These are phyloP conservation scores for Backusella mclennaniae DNA, from an alignment of 192 early-diverging fungal species.

Conservation along the genomic window DNA sequence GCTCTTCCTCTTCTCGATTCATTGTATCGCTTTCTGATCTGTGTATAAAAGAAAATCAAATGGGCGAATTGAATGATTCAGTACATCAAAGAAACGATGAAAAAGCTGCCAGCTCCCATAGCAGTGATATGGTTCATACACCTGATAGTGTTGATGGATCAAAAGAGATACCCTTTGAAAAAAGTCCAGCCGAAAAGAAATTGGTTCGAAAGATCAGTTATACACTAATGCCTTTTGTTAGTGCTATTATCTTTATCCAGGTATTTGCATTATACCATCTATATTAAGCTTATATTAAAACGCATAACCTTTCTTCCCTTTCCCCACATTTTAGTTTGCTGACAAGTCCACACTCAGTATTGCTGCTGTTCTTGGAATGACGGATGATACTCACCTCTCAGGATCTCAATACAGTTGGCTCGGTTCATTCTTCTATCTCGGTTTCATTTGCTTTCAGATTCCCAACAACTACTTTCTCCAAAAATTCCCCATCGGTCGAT, in stretches of 20 bases:
- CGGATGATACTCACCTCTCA: constrained; percentile 6
- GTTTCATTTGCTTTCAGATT: constrained; percentile 17
- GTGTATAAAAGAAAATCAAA: background rate
- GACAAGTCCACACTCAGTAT: constrained; percentile 18
- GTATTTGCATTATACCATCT: background rate
- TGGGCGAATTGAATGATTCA: background rate
- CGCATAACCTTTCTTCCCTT: background rate
- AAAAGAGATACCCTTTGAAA: background rate
- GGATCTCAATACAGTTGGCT: constrained; percentile 11
- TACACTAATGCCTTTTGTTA: constrained; percentile 10
- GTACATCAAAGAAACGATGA: background rate
- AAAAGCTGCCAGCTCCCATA: background rate
- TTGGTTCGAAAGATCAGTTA: constrained; percentile 13
- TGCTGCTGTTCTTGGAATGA: constrained; percentile 11
- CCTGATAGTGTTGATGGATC: background rate
- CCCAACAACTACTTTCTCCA: constrained; percentile 34
- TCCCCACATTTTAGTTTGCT: constrained; percentile 9
- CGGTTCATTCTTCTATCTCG: constrained; percentile 22
- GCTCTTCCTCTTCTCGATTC: background rate
- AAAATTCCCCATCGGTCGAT: constrained; percentile 11
- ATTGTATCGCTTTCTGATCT: background rate
- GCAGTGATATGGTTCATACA: background rate
- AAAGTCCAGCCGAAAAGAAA: constrained; percentile 4
- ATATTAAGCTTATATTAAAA: background rate
- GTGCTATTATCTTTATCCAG: constrained; percentile 21